Evolutionary conservation across 2,329 filamentous ascomycete species (phyloP), one percentile per base, ranked within the genome.

Genomic region (Cercospora berteroae): DNA sequence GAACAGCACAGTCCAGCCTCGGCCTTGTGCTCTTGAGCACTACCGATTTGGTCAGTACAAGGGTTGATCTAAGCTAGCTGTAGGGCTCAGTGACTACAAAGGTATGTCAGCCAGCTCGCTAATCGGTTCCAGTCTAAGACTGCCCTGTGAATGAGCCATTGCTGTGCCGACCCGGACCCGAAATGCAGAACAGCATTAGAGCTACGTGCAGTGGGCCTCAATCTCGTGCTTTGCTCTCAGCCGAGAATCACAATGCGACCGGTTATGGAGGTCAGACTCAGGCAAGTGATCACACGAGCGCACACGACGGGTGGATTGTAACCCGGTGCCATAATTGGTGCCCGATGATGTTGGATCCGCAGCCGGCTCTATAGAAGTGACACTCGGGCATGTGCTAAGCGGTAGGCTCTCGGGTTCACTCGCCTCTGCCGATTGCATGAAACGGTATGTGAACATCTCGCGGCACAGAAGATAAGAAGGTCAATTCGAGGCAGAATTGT

Each of bases 401-500:
- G 36, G 16, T n/a, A 42, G 36, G 36, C 36, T 8, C 36, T 42
- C 36, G 36, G 36, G 36, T 9, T 8, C 2, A 9, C n/a, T 36
- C 13, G 1, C 33, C 33, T 36, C 36, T n/a, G 36, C 36, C 13
- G 6, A 0, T 9, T 42, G 36, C 36, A 42, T 42, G 33, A 16
- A 16, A 6, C 33, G 33, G 5, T 16, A 1, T 16, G 33, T 16
- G 1, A 0, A 16, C 33, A 36, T 16, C 13, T 36, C 16, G 16
- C 3, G 6, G 36, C 0, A 9, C 16, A n/a, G 13, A n/a, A 4
- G n/a, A 16, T 42, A 6, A 2, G 5, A 8, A 42, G 36, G 6
- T 0, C 16, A 8, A n/a, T 3, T 42, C 5, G 16, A 0, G 1
- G 36, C 16, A 42, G 1, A 42, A 0, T 42, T 4, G 3, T 42